Base-by-base conservation (phyloP, 805 yeast species). In the Saccharomycopsis fibuligera region DNA sequence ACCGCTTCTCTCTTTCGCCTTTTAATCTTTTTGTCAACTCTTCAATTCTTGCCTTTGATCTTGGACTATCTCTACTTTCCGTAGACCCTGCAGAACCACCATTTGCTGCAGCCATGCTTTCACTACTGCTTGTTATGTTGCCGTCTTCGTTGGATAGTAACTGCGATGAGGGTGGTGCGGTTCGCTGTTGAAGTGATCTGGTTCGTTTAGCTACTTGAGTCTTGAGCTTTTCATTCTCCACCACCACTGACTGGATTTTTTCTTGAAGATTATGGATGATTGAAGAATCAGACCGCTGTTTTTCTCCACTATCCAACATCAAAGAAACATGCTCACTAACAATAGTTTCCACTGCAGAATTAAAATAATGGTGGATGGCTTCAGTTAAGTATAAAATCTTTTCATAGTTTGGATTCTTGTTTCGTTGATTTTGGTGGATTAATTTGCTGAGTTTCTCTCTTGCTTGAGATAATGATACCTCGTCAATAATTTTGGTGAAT, bases 1-100 rank as follows among this genome's bases (percentile, higher is more conserved):
- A 75, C 27, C 89, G 64, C 17, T 84, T 75, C 60, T 84, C 93
- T 52, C 88, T 68, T 54, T 85, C 90, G 4, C 79, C 70, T 57
- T 80, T 79, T 83, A 86, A 81, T 57, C 82, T 70, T 53, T 69
- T 76, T 36, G 78, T 76, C 38, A 85, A 61, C 55, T 81, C 88
- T 22, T 78, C 81, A 14, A 83, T 66, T 47, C 88, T 68, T 41
- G 79, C 56, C 48, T 68, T 69, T 41, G 72, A 62, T 29, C 75
- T 63, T 16, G 75, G 73, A 39, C 58, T 50, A 24, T 22, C 45
- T 2, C 39, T 45, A 1, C 41, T 46, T 27, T 59, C 56, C 14
- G 48, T 39, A 1, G 16, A 4, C 2, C 17, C 48, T 35, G 35
- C 47, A 25, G 14, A 31, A 31, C 22, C 17, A 41, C 16, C n/a